Base-by-base conservation (phyloP, 106 monocot species). In the Acorus gramineus region DNA sequence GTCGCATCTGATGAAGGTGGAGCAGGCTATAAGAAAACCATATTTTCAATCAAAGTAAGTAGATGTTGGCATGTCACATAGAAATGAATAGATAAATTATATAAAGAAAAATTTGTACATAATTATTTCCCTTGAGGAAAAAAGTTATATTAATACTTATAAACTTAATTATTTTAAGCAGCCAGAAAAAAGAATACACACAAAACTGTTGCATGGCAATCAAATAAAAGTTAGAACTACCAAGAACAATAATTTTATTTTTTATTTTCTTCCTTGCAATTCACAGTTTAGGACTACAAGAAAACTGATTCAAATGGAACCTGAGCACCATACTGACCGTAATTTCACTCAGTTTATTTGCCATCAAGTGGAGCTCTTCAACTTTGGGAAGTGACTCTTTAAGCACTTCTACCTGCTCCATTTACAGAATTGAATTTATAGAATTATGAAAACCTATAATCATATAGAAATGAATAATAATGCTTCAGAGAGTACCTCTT, bases 281-380 rank as follows among this genome's bases (percentile, higher is more conserved):
- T 28, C 0, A 28, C 1, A 28, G 28, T 28, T 28, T 28, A 28
- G 28, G 28, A 28, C 28, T 28, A 28, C 28, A 28, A 28, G 28
- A 28, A 28, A 28, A 28, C 28, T 28, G 28, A 28, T 28, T 28
- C 28, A 28, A 28, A 28, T 28, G 28, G 28, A 2, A 65, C 2
- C 7, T 13, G 47, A 82, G 69, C 52, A 44, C 62, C 64, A 50
- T 4, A 48, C 73, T 77, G 51, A 89, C 92, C 76, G 47, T 57
- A 44, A 83, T 78, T 10, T 50, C 72, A n/a, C 62, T 78, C 42
- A 98, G 65, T 7, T 75, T 77, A 75, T 98, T 92, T 71, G 61
- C 68, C 92, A 89, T 92, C 46, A 98, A 60, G 71, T 98, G 85
- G 10, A 98, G 83, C 77, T 98, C 92, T 80, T 81, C 77, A 62